These are phyloP conservation scores for Geranium rotundifolium DNA, from an alignment of 345 rosid species.

Conservation along the genomic window DNA sequence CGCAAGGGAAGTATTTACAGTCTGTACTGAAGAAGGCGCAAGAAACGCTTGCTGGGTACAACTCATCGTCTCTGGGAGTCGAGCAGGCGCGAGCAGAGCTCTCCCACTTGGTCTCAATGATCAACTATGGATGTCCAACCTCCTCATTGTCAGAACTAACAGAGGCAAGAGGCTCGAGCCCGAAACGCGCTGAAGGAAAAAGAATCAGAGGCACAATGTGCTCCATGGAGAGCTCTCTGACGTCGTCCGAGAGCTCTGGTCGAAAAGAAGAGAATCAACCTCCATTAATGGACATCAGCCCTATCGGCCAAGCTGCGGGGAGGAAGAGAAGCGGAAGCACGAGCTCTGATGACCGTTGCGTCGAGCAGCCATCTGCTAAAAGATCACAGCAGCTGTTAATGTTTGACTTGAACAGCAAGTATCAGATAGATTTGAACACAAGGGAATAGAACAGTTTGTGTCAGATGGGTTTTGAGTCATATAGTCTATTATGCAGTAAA, in stretches of 20 bases:
- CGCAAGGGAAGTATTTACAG: constrained; percentile 88
- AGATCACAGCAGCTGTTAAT: constrained; percentile 12
- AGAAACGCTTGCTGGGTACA: constrained; percentile 72
- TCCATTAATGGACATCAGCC: constrained; percentile 46
- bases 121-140: constrained; percentile 36
- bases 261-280: constrained; percentile 34
- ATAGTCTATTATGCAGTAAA: constrained; percentile 15
- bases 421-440: constrained; percentile 26
- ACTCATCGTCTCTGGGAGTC: constrained; percentile 41
- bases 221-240: constrained; percentile 79
- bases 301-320: constrained; percentile 19
- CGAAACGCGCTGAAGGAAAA: constrained; percentile 17
- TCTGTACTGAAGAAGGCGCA: constrained; percentile 81
- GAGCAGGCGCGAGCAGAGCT: constrained; percentile 69
- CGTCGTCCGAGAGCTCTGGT: constrained; percentile 75
- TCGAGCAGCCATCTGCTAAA: constrained; percentile 32
- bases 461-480: constrained; percentile 4
- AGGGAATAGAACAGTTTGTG: constrained; percentile 17
- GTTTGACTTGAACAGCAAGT: constrained; percentile 49
- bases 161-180: constrained; percentile 31
- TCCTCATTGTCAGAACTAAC: constrained; percentile 14
- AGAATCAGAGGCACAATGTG: constrained; percentile 29
- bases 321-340: constrained; percentile 42
- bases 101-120: constrained; percentile 58
- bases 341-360: constrained; percentile 21